Evolutionary conservation across 2,329 filamentous ascomycete species (phyloP).

Genomic region (Xylariales sp.): DNA sequence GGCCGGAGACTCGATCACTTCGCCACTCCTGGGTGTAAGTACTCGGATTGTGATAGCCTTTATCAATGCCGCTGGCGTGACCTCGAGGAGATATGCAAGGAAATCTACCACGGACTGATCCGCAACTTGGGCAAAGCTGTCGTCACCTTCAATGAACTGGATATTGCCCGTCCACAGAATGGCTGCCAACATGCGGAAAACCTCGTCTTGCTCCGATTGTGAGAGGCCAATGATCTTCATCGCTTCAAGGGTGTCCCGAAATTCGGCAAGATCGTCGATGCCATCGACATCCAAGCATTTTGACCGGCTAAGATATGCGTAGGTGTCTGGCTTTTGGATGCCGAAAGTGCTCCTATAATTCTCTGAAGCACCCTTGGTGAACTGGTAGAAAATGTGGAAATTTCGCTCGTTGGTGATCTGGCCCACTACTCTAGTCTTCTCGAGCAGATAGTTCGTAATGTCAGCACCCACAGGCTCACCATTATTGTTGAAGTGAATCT

Average conservation of each 20-base stretch:
- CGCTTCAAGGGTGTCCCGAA: conserved; percentile 82
- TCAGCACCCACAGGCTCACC: conserved; percentile 94
- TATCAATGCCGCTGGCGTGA: conserved; percentile 73
- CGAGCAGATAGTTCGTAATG: conserved; percentile 96
- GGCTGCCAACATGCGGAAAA: conserved; percentile 90
- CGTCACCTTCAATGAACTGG: conserved; percentile 83
- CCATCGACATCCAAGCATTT: conserved; percentile 94
- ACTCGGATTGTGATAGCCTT: conserved; percentile 87
- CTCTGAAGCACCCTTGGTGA: conserved; percentile 88
- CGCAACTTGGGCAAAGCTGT: conserved; percentile 78
- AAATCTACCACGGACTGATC: conserved; percentile 94
- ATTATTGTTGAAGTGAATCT: conserved; percentile 89
- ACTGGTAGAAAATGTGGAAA: conserved; percentile 99
- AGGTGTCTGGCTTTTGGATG: conserved; percentile 86
- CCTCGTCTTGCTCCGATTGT: conserved; percentile 87
- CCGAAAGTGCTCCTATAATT: conserved; percentile 85
- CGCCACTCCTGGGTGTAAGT: conserved; percentile 63
- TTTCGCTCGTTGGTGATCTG: conserved; percentile 95
- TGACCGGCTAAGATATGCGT: conserved; percentile 88
- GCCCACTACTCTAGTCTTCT: conserved; percentile 91
- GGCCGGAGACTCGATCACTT: conserved; percentile 69
- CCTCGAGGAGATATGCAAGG: conserved; percentile 88
- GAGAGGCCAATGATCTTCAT: conserved; percentile 92
- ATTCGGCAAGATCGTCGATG: conserved; percentile 88
- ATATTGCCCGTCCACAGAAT: conserved; percentile 95